phyloP scores from a whole-genome alignment of 805 yeast genomes.

The Spathaspora girioi region DNA sequence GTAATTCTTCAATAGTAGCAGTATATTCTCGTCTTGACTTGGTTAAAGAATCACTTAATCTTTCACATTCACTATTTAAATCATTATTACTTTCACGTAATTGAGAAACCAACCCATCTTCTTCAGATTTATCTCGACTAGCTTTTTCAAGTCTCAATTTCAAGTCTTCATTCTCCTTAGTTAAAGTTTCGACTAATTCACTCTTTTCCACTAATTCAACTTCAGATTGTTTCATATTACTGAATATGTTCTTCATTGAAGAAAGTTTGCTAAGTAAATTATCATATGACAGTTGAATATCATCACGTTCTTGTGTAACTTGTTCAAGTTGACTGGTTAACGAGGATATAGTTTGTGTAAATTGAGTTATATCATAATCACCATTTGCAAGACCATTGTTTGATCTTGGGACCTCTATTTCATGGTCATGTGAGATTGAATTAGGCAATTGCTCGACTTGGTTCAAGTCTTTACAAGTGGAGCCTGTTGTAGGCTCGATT shows the following conservation, averaged over 20 bases:
- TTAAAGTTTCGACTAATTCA: slow-evolving; percentile 33
- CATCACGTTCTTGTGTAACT: slow-evolving; percentile 46
- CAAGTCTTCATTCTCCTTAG: slow-evolving; percentile 23
- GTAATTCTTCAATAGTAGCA: slow-evolving; percentile 28
- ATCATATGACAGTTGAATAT: slow-evolving; percentile 58
- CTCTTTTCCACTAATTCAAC: slow-evolving; percentile 54
- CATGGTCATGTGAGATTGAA: no score
- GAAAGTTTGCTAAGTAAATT: slow-evolving; percentile 58
- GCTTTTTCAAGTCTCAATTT: slow-evolving; percentile 1
- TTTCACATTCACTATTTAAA: slow-evolving; percentile 53
- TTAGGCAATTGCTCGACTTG: background rate
- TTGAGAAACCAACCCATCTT: background rate
- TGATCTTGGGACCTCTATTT: no score
- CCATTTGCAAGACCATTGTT: background rate
- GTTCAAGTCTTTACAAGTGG: background rate
- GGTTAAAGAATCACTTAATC: slow-evolving; percentile 39
- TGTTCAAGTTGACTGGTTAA: slow-evolving; percentile 3
- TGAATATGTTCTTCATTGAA: slow-evolving; percentile 69
- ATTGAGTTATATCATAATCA: background rate
- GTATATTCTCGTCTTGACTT: slow-evolving; percentile 34
- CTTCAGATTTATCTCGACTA: slow-evolving; percentile 2
- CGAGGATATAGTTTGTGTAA: background rate
- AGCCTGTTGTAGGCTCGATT: background rate
- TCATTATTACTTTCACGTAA: slow-evolving; percentile 27
- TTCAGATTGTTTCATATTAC: slow-evolving; percentile 70